phyloP scores from a whole-genome alignment of 208 protist species.

The Trypanosomatidae sp. region DNA sequence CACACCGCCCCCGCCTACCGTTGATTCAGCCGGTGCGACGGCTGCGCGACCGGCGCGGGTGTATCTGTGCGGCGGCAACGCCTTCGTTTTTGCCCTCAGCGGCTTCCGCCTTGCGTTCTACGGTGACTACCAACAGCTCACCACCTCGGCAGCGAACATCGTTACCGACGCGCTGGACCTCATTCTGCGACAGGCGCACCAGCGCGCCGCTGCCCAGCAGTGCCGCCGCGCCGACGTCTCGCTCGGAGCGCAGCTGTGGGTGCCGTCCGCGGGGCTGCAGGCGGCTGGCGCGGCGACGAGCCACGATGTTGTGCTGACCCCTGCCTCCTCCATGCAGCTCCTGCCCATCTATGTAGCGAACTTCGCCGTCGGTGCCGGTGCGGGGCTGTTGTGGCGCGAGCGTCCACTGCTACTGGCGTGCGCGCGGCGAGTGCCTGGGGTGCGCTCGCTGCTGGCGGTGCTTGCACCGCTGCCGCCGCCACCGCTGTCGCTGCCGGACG shows the following conservation, averaged over 20 bases:
- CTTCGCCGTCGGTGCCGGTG: constrained; percentile 25
- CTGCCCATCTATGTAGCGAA: constrained; percentile 29
- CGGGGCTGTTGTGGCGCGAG: constrained; percentile 19
- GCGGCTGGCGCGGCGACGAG: constrained; percentile 5
- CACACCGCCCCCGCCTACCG: not conserved
- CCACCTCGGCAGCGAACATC: constrained; percentile 29
- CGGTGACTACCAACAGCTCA: constrained; percentile 28
- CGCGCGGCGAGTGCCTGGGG: constrained; percentile 8
- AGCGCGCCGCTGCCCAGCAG: constrained; percentile 13
- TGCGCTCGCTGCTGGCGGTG: constrained; percentile 14
- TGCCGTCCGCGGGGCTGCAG: not conserved
- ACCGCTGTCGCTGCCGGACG: constrained; percentile 29
- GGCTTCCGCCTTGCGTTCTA: constrained; percentile 49
- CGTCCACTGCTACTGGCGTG: constrained; percentile 4
- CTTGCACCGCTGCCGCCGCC: constrained; percentile 28
- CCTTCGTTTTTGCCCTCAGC: constrained; percentile 45
- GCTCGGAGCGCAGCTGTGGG: constrained; percentile 7
- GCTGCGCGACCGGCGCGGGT: constrained; percentile 7
- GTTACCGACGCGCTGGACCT: constrained; percentile 25
- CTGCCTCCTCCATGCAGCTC: constrained; percentile 33
- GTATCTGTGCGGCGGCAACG: constrained; percentile 45
- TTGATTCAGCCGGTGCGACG: not conserved
- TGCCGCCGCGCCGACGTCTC: not conserved
- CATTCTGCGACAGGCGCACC: constrained; percentile 19
- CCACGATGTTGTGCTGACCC: constrained; percentile 23